Evolutionary conservation across 805 yeast genomes (phyloP).

Genomic region (Crinitomyces ghanaensis): DNA sequence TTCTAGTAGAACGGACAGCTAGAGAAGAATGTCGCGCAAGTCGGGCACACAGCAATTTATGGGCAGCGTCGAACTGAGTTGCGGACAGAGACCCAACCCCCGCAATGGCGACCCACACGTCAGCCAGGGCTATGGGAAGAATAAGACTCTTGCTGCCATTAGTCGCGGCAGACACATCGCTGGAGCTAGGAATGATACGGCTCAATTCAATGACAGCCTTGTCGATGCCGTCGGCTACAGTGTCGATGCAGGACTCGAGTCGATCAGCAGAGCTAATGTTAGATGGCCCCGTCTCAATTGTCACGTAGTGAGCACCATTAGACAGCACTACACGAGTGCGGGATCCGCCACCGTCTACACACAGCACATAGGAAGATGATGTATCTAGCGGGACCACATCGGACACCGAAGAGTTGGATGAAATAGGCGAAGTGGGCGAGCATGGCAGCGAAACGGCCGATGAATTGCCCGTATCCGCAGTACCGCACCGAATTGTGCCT

Average conservation of each 20-base stretch:
- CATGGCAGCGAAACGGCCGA: not conserved
- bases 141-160: not conserved
- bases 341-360: conserved; percentile 22
- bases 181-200: not conserved
- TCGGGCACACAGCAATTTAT: conserved; percentile 2
- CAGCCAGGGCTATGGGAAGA: not conserved
- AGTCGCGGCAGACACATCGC: too few species aligned
- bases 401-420: conserved; percentile 1
- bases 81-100: conserved; percentile 12
- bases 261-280: conserved; percentile 12
- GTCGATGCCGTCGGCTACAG: conserved; percentile 5
- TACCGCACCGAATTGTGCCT: conserved; percentile 2
- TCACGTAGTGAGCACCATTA: conserved; percentile 7
- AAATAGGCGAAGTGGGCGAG: not conserved
- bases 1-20: not conserved
- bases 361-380: conserved; percentile 4
- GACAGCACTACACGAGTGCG: conserved; percentile 15
- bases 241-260: too few species aligned
- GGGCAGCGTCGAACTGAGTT: conserved; percentile 1
- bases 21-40: conserved; percentile 2
- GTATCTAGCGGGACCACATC: not conserved
- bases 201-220: conserved; percentile 7
- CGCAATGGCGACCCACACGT: conserved; percentile 18
- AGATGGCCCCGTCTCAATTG: conserved; percentile 13
- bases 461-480: not conserved